Evolutionary conservation across 2,329 filamentous ascomycete genomes (phyloP).

Genomic region (Eurotiales sp.): DNA sequence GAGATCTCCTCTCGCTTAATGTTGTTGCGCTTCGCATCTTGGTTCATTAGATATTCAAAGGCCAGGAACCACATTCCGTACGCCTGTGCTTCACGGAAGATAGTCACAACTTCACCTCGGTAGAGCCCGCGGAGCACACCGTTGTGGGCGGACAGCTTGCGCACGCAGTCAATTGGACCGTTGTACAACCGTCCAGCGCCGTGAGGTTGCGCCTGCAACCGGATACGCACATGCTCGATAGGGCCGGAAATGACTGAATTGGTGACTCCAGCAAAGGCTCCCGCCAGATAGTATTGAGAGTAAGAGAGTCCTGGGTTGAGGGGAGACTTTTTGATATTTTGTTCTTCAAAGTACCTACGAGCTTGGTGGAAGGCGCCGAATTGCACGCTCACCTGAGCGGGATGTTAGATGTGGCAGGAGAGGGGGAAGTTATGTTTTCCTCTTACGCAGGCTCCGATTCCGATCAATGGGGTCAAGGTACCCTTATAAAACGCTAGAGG

Average conservation of each 20-base stretch:
- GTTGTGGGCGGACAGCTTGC: slow-evolving; percentile 68
- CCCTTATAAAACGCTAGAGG: slow-evolving; percentile 96
- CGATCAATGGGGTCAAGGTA: slow-evolving; percentile 87
- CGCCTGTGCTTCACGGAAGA: slow-evolving; percentile 84
- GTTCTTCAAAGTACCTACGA: slow-evolving; percentile 75
- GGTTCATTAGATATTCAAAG: slow-evolving; percentile 96
- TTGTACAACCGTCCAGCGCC: slow-evolving; percentile 71
- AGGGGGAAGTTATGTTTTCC: slow-evolving; percentile 8
- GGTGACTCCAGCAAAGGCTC: slow-evolving; percentile 86
- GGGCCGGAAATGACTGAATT: slow-evolving; percentile 86
- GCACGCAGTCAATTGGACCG: slow-evolving; percentile 86
- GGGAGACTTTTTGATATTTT: slow-evolving; percentile 54
- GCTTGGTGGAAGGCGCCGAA: slow-evolving; percentile 96
- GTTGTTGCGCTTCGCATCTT: slow-evolving; percentile 73
- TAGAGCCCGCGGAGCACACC: slow-evolving; percentile 73
- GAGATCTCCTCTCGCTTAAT: slow-evolving; percentile 74
- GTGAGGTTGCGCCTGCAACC: slow-evolving; percentile 94
- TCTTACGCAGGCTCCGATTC: slow-evolving; percentile 90
- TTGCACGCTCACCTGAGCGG: slow-evolving; percentile 72
- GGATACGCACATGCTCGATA: slow-evolving; percentile 95
- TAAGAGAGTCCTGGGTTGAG: slow-evolving; percentile 61
- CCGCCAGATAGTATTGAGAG: slow-evolving; percentile 81
- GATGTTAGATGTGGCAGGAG: neutral
- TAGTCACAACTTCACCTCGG: slow-evolving; percentile 80
- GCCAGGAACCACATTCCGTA: slow-evolving; percentile 94